These are phyloP conservation scores for Lecanicillium sp. DNA, from an alignment of 2,329 filamentous ascomycete species.

Conservation along the genomic window DNA sequence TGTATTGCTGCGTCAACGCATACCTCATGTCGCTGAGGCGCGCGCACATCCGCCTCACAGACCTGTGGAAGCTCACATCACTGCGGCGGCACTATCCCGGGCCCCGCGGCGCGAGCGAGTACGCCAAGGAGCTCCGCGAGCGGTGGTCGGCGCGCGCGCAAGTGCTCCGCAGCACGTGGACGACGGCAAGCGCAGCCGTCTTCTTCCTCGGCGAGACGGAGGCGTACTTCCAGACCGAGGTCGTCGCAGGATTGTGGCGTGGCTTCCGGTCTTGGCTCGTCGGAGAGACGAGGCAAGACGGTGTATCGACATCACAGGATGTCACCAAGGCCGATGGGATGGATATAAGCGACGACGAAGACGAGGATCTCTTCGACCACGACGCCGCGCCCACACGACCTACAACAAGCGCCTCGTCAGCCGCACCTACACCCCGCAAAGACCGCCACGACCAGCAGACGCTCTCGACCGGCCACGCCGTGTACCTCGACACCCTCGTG, in stretches of 20 bases:
- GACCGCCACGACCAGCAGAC: slow-evolving; percentile 72
- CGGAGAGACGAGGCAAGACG: slow-evolving; percentile 26
- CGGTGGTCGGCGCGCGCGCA: slow-evolving; percentile 57
- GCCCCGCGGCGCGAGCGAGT: slow-evolving; percentile 55
- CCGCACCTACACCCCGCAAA: background rate
- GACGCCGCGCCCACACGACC: slow-evolving; percentile 16
- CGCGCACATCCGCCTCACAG: slow-evolving; percentile 76
- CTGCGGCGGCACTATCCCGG: slow-evolving; percentile 72
- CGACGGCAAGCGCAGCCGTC: slow-evolving; percentile 76
- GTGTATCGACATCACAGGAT: background rate
- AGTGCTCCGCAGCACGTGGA: slow-evolving; percentile 80
- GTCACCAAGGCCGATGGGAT: background rate
- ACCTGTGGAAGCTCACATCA: slow-evolving; percentile 79
- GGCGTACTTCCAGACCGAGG: slow-evolving; percentile 82
- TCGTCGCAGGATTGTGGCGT: slow-evolving; percentile 75
- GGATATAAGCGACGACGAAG: background rate
- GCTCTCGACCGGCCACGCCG: slow-evolving; percentile 70
- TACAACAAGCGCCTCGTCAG: slow-evolving; percentile 17
- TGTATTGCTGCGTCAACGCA: slow-evolving; percentile 79
- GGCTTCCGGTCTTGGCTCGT: slow-evolving; percentile 73
- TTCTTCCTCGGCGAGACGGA: slow-evolving; percentile 87
- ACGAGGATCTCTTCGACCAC: background rate
- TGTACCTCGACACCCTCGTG: slow-evolving; percentile 65
- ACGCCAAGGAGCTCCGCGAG: slow-evolving; percentile 55
- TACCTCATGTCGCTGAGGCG: slow-evolving; percentile 82